These are phyloP conservation scores for Golubevia pallescens DNA, from an alignment of 1,284 basidiomycete species.

Conservation along the genomic window DNA sequence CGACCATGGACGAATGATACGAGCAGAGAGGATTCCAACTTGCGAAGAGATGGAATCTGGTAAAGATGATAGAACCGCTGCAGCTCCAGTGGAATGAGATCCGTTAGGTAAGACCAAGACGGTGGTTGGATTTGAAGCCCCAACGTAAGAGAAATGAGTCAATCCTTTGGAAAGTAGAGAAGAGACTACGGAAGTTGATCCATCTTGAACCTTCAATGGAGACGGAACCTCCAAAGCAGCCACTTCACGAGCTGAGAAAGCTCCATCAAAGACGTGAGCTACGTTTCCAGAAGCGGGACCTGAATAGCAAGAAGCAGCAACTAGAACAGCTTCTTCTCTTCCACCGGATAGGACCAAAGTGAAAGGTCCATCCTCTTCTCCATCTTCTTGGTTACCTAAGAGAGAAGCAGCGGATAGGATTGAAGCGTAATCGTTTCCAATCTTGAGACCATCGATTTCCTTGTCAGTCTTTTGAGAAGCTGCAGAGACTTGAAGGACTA, in stretches of 20 bases:
- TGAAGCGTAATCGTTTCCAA: slow-evolving; percentile 60
- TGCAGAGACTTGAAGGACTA: slow-evolving; percentile 59
- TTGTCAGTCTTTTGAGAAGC: slow-evolving; percentile 41
- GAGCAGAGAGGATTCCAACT: slow-evolving; percentile 48
- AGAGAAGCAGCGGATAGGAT: slow-evolving; percentile 42
- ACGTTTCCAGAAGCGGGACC: slow-evolving; percentile 31
- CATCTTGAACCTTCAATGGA: background rate
- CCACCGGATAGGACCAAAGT: slow-evolving; percentile 51
- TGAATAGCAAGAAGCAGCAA: slow-evolving; percentile 51
- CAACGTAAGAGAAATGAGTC: slow-evolving; percentile 52
- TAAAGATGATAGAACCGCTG: slow-evolving; percentile 41
- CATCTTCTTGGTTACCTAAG: slow-evolving; percentile 1
- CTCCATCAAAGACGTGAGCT: slow-evolving; percentile 62
- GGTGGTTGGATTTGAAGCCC: slow-evolving; percentile 41
- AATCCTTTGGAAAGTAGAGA: slow-evolving; percentile 14
- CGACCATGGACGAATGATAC: slow-evolving; percentile 46
- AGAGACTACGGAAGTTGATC: slow-evolving; percentile 7
- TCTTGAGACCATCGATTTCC: background rate
- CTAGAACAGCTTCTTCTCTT: slow-evolving; percentile 52
- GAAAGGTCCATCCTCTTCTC: slow-evolving; percentile 17
- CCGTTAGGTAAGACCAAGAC: slow-evolving; percentile 57
- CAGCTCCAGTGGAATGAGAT: slow-evolving; percentile 43
- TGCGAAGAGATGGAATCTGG: slow-evolving; percentile 32
- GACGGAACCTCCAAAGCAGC: slow-evolving; percentile 38
- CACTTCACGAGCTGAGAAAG: slow-evolving; percentile 49